Evolutionary conservation across 2,329 filamentous ascomycete genomes (phyloP).

Genomic region (Trichoderma atrobrunneum): DNA sequence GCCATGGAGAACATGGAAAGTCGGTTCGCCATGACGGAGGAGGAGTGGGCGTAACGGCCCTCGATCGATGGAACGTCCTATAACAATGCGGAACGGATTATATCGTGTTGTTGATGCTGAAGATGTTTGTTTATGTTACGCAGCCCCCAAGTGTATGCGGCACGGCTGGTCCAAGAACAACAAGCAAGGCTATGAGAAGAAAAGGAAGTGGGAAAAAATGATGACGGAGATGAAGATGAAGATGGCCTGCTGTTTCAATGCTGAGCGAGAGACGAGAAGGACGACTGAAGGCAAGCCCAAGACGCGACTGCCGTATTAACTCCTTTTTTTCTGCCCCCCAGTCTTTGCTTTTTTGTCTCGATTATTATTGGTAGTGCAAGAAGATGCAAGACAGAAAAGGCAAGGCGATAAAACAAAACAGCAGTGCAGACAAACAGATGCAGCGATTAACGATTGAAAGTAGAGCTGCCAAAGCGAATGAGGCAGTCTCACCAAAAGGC

Average conservation of each 20-base stretch:
- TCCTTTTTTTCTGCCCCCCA: conserved; percentile 2
- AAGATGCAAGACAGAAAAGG: conserved; percentile 15
- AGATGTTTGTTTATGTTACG: neutral
- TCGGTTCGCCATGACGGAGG: conserved; percentile 54
- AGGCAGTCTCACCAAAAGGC: conserved; percentile 39
- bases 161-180: neutral
- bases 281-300: neutral
- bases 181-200: neutral
- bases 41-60: conserved; percentile 26
- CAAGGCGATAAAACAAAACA: conserved; percentile 13
- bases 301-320: conserved; percentile 13
- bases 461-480: conserved; percentile 58
- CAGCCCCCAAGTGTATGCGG: neutral
- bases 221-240: neutral
- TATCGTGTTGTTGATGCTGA: neutral
- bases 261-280: neutral
- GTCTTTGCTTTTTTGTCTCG: neutral
- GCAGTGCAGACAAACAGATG: conserved; percentile 17
- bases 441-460: conserved; percentile 37
- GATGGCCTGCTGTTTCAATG: conserved; percentile 1
- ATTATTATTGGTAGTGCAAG: neutral
- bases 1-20: conserved; percentile 68
- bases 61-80: conserved; percentile 1
- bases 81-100: neutral
- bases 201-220: neutral